A percentile compares a stretch with the other conserved stretches of the same genome.
Conservation (phyloP, 228 moss, liverwort and hornwort genomes). For the Sphagnum fallax region DNA sequence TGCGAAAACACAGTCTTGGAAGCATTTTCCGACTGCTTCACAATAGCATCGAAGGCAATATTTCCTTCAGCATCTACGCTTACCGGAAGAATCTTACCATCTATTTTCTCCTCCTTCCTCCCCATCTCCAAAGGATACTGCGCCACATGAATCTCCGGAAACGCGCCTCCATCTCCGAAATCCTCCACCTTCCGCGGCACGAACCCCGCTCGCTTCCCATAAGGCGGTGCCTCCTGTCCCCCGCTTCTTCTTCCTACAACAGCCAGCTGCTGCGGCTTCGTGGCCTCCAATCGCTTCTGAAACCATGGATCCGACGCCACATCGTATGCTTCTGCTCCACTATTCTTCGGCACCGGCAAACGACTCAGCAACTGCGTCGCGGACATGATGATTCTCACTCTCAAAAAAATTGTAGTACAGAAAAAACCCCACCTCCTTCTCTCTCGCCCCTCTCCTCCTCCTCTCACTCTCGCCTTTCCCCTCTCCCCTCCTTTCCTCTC, state of each 20-base stretch:
- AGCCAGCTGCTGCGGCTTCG: conserved; percentile 41
- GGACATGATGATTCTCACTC: conserved; percentile 30
- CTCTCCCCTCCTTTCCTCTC: no score
- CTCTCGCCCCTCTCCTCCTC: no score
- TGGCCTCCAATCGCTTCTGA: conserved; percentile 70
- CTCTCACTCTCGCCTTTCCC: no score
- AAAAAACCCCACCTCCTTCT: no score
- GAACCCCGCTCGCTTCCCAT: conserved; percentile 81
- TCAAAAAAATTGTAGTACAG: no score
- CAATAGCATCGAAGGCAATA: conserved; percentile 80
- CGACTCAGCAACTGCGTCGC: conserved; percentile 75
- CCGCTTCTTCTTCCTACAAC: background rate
- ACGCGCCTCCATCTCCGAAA: conserved; percentile 95
- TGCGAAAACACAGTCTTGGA: conserved; percentile 77
- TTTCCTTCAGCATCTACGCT: conserved; percentile 92
- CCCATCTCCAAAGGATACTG: conserved; percentile 98
- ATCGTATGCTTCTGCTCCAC: conserved; percentile 53
- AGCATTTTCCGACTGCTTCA: conserved; percentile 89
- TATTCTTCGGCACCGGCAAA: conserved; percentile 72
- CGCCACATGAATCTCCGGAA: conserved; percentile 93
- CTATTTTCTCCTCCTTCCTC: conserved; percentile 66
- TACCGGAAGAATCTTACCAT: conserved; percentile 81
- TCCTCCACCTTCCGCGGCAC: conserved; percentile 90
- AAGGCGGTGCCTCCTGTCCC: conserved; percentile 62
- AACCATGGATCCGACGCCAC: conserved; percentile 91